A percentile compares a stretch with the other conserved stretches of the same genome.
Evolutionary conservation across 1,284 basidiomycete genomes (phyloP).

Genomic region (Trametes versicolor): DNA sequence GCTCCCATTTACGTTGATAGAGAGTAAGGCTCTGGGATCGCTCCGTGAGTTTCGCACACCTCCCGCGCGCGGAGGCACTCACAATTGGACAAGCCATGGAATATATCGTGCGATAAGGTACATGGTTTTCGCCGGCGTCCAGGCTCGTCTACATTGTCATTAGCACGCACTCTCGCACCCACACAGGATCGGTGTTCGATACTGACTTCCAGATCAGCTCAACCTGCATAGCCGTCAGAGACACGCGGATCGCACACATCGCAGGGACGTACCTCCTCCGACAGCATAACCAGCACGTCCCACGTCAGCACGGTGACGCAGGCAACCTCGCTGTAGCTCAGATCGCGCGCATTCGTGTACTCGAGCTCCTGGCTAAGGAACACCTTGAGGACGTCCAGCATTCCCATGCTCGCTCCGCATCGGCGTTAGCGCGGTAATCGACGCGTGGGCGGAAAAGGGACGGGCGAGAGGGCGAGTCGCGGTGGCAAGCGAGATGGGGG

Average conservation of each 20-base stretch:
- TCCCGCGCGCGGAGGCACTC: neutral
- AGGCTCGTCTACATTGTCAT: constrained; percentile 26
- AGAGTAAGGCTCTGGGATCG: constrained; percentile 34
- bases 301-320: constrained; percentile 31
- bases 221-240: constrained; percentile 9
- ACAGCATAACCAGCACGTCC: constrained; percentile 31
- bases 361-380: constrained; percentile 14
- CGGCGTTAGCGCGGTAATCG: neutral
- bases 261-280: constrained; percentile 29
- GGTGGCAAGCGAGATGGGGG: constrained; percentile 1
- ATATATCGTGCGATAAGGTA: constrained; percentile 39
- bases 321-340: constrained; percentile 35
- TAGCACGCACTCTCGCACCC: neutral
- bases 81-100: constrained; percentile 40
- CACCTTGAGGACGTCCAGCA: constrained; percentile 1
- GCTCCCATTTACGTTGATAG: constrained; percentile 38
- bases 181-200: neutral
- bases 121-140: constrained; percentile 38
- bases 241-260: neutral
- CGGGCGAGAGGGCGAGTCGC: neutral
- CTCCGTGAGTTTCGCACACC: neutral
- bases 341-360: constrained; percentile 19
- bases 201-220: constrained; percentile 33
- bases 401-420: constrained; percentile 8
- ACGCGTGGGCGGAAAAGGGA: neutral